phyloP scores from a whole-genome alignment of 116 monocot genomes.

The Iris pallida region DNA sequence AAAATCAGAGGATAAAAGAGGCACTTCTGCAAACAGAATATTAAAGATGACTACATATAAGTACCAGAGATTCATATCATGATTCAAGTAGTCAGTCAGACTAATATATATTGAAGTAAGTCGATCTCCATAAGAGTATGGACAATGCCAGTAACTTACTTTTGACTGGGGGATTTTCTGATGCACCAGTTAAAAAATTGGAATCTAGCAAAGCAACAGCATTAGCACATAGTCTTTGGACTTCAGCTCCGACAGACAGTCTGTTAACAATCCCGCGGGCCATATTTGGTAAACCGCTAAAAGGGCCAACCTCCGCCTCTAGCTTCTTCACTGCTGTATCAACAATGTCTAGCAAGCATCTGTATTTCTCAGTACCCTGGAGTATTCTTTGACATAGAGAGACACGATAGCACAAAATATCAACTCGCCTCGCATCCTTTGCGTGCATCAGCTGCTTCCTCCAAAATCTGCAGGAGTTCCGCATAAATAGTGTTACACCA shows the following conservation, averaged over 20 bases:
- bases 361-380: conserved; percentile 39
- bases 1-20: conserved; percentile 23
- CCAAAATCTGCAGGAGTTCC: conserved; percentile 45
- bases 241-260: conserved; percentile 63
- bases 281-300: conserved; percentile 48
- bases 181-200: conserved; percentile 22
- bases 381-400: conserved; percentile 65
- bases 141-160: conserved; percentile 25
- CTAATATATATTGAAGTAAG: neutral
- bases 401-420: conserved; percentile 51
- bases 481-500: neutral
- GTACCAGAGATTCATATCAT: neutral
- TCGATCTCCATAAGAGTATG: too few relatives aligned
- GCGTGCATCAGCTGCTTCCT: conserved; percentile 62
- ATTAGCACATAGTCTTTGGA: conserved; percentile 56
- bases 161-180: conserved; percentile 12
- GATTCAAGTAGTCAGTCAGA: neutral
- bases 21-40: conserved; percentile 26
- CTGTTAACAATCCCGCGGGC: conserved; percentile 73
- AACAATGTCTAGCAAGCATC: conserved; percentile 56
- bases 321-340: conserved; percentile 56
- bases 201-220: conserved; percentile 48
- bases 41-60: neutral
- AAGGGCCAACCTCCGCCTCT: conserved; percentile 67
- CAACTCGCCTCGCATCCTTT: conserved; percentile 73